Percentiles rank a stretch among this genome's conserved stretches.
phyloP scores from a whole-genome alignment of 2,329 filamentous ascomycete genomes.

The Alternaria longipes region DNA sequence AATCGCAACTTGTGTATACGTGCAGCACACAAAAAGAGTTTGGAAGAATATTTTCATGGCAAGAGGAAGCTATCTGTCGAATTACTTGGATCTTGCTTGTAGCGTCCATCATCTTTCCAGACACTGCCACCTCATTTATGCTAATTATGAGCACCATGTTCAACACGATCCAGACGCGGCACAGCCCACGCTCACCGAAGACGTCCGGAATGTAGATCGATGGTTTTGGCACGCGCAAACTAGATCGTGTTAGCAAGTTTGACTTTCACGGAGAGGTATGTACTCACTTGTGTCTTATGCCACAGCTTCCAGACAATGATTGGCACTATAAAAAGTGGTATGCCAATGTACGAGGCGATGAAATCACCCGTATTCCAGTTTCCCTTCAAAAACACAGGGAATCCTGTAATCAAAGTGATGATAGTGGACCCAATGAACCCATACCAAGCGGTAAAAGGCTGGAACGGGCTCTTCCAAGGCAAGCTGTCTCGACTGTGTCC shows the following conservation, averaged over 20 bases:
- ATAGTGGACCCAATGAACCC: conserved; percentile 66
- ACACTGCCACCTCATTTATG: no score
- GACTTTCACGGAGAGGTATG: rapidly evolving
- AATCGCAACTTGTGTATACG: no score
- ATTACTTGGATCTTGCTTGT: no score
- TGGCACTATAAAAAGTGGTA: conserved; percentile 35
- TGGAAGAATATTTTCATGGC: no score
- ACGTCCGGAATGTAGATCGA: not conserved
- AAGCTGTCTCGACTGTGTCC: conserved; percentile 64
- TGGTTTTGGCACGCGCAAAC: not conserved
- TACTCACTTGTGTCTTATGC: conserved; percentile 11
- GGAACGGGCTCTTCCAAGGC: conserved; percentile 72
- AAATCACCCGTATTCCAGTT: conserved; percentile 63
- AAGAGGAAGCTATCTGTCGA: no score
- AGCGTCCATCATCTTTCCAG: no score
- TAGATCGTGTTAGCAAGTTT: not conserved
- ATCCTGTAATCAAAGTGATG: conserved; percentile 77
- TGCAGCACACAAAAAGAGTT: no score
- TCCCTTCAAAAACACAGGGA: conserved; percentile 74
- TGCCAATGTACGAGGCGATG: conserved; percentile 64
- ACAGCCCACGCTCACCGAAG: no score
- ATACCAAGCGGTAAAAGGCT: conserved; percentile 76
- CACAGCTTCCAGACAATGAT: conserved; percentile 30
- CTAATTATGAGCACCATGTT: no score
- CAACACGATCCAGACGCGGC: no score